Evolutionary conservation across 129 eudicot species (phyloP), one percentile per base, ranked within the genome.

Genomic region (Flaveria ramosissima): DNA sequence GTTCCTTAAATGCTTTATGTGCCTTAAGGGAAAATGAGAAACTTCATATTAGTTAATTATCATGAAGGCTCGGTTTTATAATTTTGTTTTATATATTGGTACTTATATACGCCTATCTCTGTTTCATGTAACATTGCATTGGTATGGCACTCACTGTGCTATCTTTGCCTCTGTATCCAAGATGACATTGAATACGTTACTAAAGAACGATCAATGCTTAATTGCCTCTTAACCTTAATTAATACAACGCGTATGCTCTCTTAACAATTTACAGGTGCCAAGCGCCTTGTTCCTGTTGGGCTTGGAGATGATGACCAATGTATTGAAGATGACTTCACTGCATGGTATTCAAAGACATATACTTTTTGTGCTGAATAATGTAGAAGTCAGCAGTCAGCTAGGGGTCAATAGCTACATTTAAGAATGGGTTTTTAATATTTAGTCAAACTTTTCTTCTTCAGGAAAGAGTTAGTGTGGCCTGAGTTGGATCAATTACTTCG

Each of bases 301-400:
- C 88, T 94, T 79, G 98, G 98, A 76, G 98, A 94, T 72, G 98
- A 94, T 87, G 98, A 94, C 81, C 97, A 94, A 56, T 91, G 98
- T 86, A 94, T 94, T 76, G 98, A 94, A 80, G 98, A 94, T 86
- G 98, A 94, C 83, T 94, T 94, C 57, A 41, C 97, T 55, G 96
- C 98, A 83, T 94, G 98, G 98, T 94, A 91, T 46, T 70, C 0
- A 65, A 66, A 55, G 47, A 16, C 43, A 57, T 14, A 8, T 6
- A 5, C 42, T 8, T 56, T 21, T 0, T 80, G 15, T 42, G 1
- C 55, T 43, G 1, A 64, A 67, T 66, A 1, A 51, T 67, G 53
- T 42, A 13, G n/a, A 20, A 42, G 47, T 46, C 19, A 43, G 43
- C 36, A 42, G 47, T 56, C 19, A 43, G 43, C 36, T 67, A 55